A percentile compares a stretch with the other conserved stretches of the same genome.
Conservation (phyloP, 2,329 filamentous ascomycete genomes). For the Colletotrichum noveboracense region DNA sequence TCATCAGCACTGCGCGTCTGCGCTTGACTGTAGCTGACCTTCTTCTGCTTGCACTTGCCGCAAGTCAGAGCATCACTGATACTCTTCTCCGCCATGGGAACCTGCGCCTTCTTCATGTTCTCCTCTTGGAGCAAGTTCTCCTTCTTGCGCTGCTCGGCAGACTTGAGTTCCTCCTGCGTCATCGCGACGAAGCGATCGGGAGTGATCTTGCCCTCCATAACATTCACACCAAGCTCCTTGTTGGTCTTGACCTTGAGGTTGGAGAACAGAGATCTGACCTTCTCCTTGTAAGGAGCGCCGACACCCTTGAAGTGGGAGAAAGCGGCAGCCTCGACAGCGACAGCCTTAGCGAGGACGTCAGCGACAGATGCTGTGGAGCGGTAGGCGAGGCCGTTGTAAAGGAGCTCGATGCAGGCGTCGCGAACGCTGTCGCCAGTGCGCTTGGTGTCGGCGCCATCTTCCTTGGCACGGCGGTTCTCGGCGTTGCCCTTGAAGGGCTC, state of each 20-base stretch:
- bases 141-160: constrained; percentile 76
- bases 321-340: constrained; percentile 85
- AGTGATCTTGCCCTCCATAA: constrained; percentile 76
- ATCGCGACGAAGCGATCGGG: constrained; percentile 81
- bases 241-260: constrained; percentile 96
- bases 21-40: constrained; percentile 94
- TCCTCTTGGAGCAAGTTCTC: constrained; percentile 82
- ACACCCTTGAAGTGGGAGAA: constrained; percentile 74
- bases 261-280: constrained; percentile 90
- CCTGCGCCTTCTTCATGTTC: constrained; percentile 98
- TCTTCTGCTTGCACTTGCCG: constrained; percentile 89
- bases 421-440: constrained; percentile 77
- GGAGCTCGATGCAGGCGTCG: constrained; percentile 85
- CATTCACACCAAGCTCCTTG: constrained; percentile 73
- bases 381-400: constrained; percentile 88
- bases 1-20: constrained; percentile 97
- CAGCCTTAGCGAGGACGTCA: constrained; percentile 73
- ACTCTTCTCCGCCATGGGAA: constrained; percentile 88
- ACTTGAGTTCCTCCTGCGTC: constrained; percentile 91
- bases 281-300: constrained; percentile 78
- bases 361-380: constrained; percentile 74
- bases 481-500: constrained; percentile 66
- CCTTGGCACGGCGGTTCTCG: constrained; percentile 78
- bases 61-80: constrained; percentile 89
- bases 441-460: constrained; percentile 79